Evolutionary conservation across 345 rosid genomes (phyloP).

Genomic region (Brassica napus): Da-Ae NC_063438.1:6373501-6374000

Average conservation of each 20-base stretch:
- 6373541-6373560: conserved; percentile 91
- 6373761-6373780: conserved; percentile 95
- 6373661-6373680: neutral
- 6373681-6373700: conserved; percentile 1
- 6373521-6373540: conserved; percentile 75
- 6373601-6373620: conserved; percentile 48
- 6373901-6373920: neutral
- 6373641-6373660: neutral
- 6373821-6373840: conserved; percentile 75
- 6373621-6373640: neutral
- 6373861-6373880: conserved; percentile 88
- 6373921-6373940: neutral
- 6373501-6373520: conserved; percentile 71
- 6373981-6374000: neutral
- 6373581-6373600: conserved; percentile 79
- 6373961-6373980: neutral
- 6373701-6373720: conserved; percentile 60
- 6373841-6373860: conserved; percentile 84
- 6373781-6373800: conserved; percentile 97
- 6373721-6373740: conserved; percentile 81
- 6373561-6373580: conserved; percentile 85
- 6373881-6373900: conserved; percentile 37
- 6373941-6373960: neutral
- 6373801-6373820: conserved; percentile 94
- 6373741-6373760: conserved; percentile 80